A percentile compares a stretch with the other conserved stretches of the same genome.
Evolutionary conservation across 148 eudicot species (phyloP).

Genomic region (Rhododendron mucronatum): DNA sequence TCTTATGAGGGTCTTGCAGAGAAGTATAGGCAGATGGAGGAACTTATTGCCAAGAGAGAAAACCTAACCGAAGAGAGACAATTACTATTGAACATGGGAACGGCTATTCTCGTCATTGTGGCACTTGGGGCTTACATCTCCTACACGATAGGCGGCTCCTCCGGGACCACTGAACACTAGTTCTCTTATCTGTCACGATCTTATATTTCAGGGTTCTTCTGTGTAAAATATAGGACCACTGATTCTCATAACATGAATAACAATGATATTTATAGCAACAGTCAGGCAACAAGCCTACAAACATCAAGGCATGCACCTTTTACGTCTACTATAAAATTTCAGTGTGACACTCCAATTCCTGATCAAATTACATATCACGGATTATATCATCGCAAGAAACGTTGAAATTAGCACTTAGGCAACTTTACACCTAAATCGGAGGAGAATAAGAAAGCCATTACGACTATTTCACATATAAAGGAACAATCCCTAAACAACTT

Average conservation of each 20-base stretch:
- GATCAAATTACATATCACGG: background rate
- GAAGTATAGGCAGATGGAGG: conserved; percentile 20
- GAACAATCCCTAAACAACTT: background rate
- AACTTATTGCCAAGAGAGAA: conserved; percentile 10
- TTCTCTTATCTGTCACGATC: background rate
- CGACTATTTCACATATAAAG: background rate
- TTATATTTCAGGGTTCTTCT: background rate
- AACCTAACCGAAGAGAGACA: conserved; percentile 39
- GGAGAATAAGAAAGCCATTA: background rate
- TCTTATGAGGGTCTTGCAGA: background rate
- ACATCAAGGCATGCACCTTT: background rate
- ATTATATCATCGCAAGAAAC: background rate
- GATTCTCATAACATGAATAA: background rate
- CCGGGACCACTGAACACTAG: background rate
- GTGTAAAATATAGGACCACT: background rate
- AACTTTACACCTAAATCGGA: background rate
- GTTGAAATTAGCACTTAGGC: background rate
- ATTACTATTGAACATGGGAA: conserved; percentile 54
- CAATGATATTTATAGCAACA: background rate
- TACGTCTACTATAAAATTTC: background rate
- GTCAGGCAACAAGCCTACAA: background rate
- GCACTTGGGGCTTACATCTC: conserved; percentile 51
- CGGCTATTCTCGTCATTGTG: conserved; percentile 45
- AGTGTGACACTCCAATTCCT: background rate
- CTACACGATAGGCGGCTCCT: conserved; percentile 27